Evolutionary conservation across 495 filamentous ascomycete species (phyloP), one percentile per base, ranked within the genome.

Genomic region (Barbatosphaeria neglecta): DNA sequence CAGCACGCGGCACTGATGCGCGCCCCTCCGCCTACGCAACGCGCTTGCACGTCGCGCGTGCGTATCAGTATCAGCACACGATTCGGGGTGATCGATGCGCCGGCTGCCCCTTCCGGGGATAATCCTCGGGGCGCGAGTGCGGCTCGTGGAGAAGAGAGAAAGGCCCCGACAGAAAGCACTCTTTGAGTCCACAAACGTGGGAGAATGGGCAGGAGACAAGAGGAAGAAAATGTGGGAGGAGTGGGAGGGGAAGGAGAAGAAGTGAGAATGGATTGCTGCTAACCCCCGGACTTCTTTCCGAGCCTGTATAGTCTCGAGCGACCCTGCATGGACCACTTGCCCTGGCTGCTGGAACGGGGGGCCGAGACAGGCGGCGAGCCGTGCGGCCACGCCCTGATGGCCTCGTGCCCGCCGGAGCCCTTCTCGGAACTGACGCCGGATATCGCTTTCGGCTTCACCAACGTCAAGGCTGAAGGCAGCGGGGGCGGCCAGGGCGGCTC

Each of bases 241-340:
- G 11, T 6, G 9, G 28, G 15, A 33, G 6, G 11, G 28, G 37
- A 38, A 38, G 19, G 22, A 8, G 27, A 22, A 20, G 10, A 11
- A 6, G 24, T 22, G 17, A 35, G n/a, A 37, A 37, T 13, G 20
- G 19, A 52, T 39, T 50, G 57, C 50, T 53, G 52, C 50, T 28
- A 37, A 45, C 48, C 47, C 46, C 46, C 40, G 24, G 37, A 25
- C 37, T 40, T n/a, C 43, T 41, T 31, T 37, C 37, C 28, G 44
- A 24, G 44, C 27, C 16, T 24, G 57, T 57, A 59, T 66, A 96
- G 90, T 63, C 81, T 98, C 64, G 92, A 98, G 74, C 78, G 80
- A 53, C 88, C 88, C 9, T 98, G 92, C 74, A 90, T 93, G 73
- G 85, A 92, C 57, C 92, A 97, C 65, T 84, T 90, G 59, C 84